Evolutionary conservation across 352 stramenopile species (phyloP).

Genomic region (Phytophthora chlamydospora): DNA sequence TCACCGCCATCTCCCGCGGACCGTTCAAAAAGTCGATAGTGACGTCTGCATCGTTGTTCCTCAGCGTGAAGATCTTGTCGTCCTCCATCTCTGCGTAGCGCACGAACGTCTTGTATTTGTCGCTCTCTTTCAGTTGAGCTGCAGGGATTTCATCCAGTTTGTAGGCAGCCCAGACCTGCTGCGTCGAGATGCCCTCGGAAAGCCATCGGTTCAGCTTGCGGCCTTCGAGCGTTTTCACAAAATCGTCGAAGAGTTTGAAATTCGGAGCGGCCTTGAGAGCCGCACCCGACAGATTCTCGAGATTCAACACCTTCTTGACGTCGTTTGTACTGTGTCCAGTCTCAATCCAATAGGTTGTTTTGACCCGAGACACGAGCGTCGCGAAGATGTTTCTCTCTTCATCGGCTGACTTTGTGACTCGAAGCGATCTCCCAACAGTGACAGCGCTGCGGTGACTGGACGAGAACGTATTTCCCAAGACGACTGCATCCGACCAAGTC

Average conservation of each 20-base stretch:
- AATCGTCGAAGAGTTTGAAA: slow-evolving; percentile 18
- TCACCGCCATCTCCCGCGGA: slow-evolving; percentile 6
- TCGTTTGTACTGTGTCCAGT: background rate
- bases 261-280: slow-evolving; percentile 18
- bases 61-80: slow-evolving; percentile 12
- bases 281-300: background rate
- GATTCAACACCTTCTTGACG: slow-evolving; percentile 7
- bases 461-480: too few relatives aligned
- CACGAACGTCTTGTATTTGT: slow-evolving; percentile 17
- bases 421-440: slow-evolving; percentile 1
- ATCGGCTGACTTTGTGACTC: background rate
- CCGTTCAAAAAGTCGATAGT: background rate
- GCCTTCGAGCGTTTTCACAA: slow-evolving; percentile 6
- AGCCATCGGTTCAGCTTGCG: slow-evolving; percentile 1
- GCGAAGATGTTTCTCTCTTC: slow-evolving; percentile 7
- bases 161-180: slow-evolving; percentile 2
- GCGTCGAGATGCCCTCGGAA: background rate
- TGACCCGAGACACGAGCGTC: background rate
- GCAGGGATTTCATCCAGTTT: slow-evolving; percentile 3
- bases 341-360: slow-evolving; percentile 5
- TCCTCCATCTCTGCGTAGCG: slow-evolving; percentile 22
- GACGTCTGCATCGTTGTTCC: background rate
- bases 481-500: too few relatives aligned
- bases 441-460: too few relatives aligned
- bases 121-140: slow-evolving; percentile 13